Conservation (phyloP, 2,329 filamentous ascomycete genomes). For the Lecanoromycetidae sp. region DNA sequence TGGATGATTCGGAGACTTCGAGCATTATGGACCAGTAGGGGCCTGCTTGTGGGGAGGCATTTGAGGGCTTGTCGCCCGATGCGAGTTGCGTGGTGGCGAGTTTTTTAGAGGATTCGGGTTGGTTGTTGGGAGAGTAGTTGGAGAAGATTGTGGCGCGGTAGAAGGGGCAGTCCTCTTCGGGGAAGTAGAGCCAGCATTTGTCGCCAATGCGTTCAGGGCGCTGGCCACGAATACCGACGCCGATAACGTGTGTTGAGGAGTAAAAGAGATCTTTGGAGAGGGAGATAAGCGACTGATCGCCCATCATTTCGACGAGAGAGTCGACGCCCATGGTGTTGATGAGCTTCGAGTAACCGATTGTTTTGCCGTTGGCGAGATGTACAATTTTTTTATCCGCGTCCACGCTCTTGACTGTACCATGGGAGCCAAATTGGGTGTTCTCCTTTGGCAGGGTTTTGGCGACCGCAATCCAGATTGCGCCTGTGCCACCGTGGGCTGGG, state of each 20-base stretch:
- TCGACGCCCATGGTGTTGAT: slow-evolving; percentile 96
- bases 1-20: slow-evolving; percentile 86
- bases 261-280: slow-evolving; percentile 90
- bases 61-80: slow-evolving; percentile 68
- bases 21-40: slow-evolving; percentile 99
- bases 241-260: slow-evolving; percentile 93
- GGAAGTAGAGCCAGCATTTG: slow-evolving; percentile 99
- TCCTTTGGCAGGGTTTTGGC: slow-evolving; percentile 83
- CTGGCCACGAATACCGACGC: slow-evolving; percentile 81
- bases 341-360: slow-evolving; percentile 81
- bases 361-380: slow-evolving; percentile 70
- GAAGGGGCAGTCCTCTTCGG: slow-evolving; percentile 96
- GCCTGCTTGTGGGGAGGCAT: slow-evolving; percentile 63
- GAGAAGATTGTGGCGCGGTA: slow-evolving; percentile 99
- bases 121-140: slow-evolving; percentile 99
- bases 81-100: slow-evolving; percentile 77
- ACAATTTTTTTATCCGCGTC: slow-evolving; percentile 77
- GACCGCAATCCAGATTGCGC: slow-evolving; percentile 97
- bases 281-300: slow-evolving; percentile 67
- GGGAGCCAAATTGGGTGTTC: slow-evolving; percentile 81
- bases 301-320: slow-evolving; percentile 73
- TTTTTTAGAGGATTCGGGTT: slow-evolving; percentile 70
- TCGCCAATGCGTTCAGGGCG: slow-evolving; percentile 94
- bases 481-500: slow-evolving; percentile 87
- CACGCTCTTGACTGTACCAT: slow-evolving; percentile 73